phyloP scores from a whole-genome alignment of 1,284 basidiomycete species.

The Exobasidium cylindrosporum region DNA sequence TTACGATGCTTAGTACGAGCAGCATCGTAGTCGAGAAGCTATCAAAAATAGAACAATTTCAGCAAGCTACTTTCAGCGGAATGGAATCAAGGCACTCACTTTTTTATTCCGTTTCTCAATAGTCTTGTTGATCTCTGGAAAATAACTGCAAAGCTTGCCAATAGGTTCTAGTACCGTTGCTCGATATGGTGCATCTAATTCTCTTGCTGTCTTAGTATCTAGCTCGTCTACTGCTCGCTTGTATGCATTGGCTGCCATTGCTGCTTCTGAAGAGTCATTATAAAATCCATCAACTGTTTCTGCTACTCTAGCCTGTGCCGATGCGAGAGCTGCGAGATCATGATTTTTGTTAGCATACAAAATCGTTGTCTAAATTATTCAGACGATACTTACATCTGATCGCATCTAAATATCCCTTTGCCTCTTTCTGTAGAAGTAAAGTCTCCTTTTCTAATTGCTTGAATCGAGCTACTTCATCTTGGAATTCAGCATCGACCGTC shows the following conservation, averaged over 20 bases:
- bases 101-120: constrained; percentile 95
- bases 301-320: constrained; percentile 86
- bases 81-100: constrained; percentile 61
- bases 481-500: constrained; percentile 89
- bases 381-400: constrained; percentile 61
- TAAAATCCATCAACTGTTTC: constrained; percentile 94
- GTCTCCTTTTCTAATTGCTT: constrained; percentile 66
- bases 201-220: constrained; percentile 77
- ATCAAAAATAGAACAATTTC: constrained; percentile 68
- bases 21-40: constrained; percentile 80
- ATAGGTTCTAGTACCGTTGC: constrained; percentile 88
- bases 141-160: constrained; percentile 93
- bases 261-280: constrained; percentile 64
- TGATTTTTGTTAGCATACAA: too few relatives aligned
- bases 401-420: constrained; percentile 89
- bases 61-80: background rate
- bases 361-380: too few relatives aligned
- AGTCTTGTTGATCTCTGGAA: constrained; percentile 88
- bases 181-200: constrained; percentile 88
- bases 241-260: constrained; percentile 96
- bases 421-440: constrained; percentile 82
- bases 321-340: constrained; percentile 84
- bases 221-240: constrained; percentile 91
- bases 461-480: constrained; percentile 86
- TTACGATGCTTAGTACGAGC: constrained; percentile 73